Conservation (phyloP, 495 filamentous ascomycete species). For the Physcia stellaris region DNA sequence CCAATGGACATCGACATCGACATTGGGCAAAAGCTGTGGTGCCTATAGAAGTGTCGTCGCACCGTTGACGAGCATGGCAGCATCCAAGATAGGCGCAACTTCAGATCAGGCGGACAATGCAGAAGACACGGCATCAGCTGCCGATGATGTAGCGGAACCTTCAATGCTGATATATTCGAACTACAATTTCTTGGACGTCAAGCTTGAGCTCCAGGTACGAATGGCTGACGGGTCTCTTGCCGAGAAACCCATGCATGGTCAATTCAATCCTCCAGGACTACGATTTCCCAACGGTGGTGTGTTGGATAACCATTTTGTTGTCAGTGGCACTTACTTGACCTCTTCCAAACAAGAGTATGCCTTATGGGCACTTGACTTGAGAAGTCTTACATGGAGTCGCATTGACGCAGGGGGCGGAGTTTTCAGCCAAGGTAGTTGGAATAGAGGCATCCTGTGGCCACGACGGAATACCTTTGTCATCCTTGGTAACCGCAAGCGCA, state of each 20-base stretch:
- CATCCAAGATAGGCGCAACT: slow-evolving; percentile 56
- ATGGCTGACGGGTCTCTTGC: slow-evolving; percentile 68
- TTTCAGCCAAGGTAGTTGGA: slow-evolving; percentile 95
- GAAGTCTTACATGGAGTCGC: slow-evolving; percentile 78
- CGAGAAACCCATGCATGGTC: slow-evolving; percentile 79
- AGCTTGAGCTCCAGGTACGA: slow-evolving; percentile 83
- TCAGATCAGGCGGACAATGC: slow-evolving; percentile 23
- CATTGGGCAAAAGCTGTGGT: slow-evolving; percentile 79
- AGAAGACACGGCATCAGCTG: slow-evolving; percentile 22
- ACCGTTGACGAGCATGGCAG: slow-evolving; percentile 55
- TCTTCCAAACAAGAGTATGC: slow-evolving; percentile 98
- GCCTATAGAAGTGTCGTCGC: slow-evolving; percentile 93
- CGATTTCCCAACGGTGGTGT: slow-evolving; percentile 92
- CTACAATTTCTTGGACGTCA: slow-evolving; percentile 96
- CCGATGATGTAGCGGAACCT: slow-evolving; percentile 39
- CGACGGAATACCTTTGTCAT: slow-evolving; percentile 89
- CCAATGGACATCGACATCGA: slow-evolving; percentile 82
- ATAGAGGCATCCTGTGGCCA: slow-evolving; percentile 84
- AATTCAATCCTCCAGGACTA: slow-evolving; percentile 77
- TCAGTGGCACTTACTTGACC: slow-evolving; percentile 92
- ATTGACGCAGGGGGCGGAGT: slow-evolving; percentile 92
- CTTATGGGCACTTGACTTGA: slow-evolving; percentile 85
- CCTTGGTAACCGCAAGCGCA: slow-evolving; percentile 80
- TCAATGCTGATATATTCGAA: slow-evolving; percentile 98
- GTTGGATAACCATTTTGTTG: slow-evolving; percentile 88